Conservation (phyloP, 2,329 filamentous ascomycete genomes). For the Pseudohalonectria lignicola region DNA sequence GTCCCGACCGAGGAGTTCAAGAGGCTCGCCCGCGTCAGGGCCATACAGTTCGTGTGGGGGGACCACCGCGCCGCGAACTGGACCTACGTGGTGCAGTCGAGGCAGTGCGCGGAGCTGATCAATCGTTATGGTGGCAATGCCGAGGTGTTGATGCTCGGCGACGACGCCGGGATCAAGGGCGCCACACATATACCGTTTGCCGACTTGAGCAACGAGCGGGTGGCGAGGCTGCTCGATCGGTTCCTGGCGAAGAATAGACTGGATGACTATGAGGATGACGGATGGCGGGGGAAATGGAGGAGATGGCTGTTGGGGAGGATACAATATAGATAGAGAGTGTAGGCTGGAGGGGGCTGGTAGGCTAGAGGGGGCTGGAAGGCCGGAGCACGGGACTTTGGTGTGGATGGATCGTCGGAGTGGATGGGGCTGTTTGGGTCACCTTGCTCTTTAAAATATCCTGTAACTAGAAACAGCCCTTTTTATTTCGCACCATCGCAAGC, state of each 20-base stretch:
- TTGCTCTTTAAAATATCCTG: too few species aligned
- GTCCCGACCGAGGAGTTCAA: conserved; percentile 14
- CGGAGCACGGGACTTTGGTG: too few species aligned
- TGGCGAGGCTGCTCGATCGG: conserved; percentile 12
- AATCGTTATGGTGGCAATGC: conserved; percentile 14
- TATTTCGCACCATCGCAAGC: too few species aligned
- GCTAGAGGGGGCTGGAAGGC: too few species aligned
- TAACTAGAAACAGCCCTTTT: too few species aligned
- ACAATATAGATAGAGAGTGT: too few species aligned
- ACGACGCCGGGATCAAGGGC: conserved; percentile 11
- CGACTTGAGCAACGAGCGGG: conserved; percentile 14
- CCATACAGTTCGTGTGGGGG: conserved; percentile 16
- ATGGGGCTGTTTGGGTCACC: too few species aligned
- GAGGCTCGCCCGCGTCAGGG: conserved; percentile 12
- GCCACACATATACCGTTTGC: conserved; percentile 15
- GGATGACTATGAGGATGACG: conserved; percentile 5
- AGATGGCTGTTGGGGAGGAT: too few species aligned
- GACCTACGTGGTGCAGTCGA: conserved; percentile 7
- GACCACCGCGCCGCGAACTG: conserved; percentile 9
- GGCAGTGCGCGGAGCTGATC: conserved; percentile 10
- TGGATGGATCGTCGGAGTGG: too few species aligned
- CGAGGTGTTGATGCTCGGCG: conserved; percentile 13
- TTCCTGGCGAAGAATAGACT: conserved; percentile 10
- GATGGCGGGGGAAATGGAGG: not conserved
- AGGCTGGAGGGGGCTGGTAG: too few species aligned